These are phyloP conservation scores for Cutaneotrichosporon sp. DNA, from an alignment of 1,284 basidiomycete genomes.

Conservation along the genomic window DNA sequence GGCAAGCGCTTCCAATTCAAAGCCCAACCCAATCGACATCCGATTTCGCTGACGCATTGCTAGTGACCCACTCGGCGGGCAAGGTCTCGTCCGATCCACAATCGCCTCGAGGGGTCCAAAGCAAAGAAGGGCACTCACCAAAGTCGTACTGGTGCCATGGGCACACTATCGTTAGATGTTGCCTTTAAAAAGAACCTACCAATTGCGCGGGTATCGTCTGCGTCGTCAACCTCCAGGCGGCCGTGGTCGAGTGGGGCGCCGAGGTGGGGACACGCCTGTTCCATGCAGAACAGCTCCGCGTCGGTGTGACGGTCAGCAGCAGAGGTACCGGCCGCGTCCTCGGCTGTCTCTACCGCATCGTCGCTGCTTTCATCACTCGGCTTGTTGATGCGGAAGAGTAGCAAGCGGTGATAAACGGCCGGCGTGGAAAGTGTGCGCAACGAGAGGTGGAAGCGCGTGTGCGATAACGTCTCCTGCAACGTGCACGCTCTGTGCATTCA, in stretches of 20 bases:
- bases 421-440: conserved; percentile 59
- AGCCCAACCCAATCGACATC: too few relatives aligned
- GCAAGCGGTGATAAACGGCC: conserved; percentile 60
- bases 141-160: conserved; percentile 71
- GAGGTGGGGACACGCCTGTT: conserved; percentile 75
- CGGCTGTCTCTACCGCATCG: conserved; percentile 13
- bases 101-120: too few relatives aligned
- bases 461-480: conserved; percentile 54
- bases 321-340: conserved; percentile 18
- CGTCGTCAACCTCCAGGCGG: conserved; percentile 31
- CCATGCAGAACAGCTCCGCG: conserved; percentile 73
- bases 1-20: too few relatives aligned
- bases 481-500: conserved; percentile 51
- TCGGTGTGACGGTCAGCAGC: too few relatives aligned
- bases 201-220: conserved; percentile 34
- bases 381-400: conserved; percentile 60
- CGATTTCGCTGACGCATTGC: too few relatives aligned
- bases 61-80: too few relatives aligned
- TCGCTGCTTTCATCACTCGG: conserved; percentile 11
- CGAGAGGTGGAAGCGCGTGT: conserved; percentile 64
- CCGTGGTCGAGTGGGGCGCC: conserved; percentile 72
- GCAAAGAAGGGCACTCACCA: conserved; percentile 10
- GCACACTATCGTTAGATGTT: conserved; percentile 57
- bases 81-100: too few relatives aligned
- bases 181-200: conserved; percentile 15